Evolutionary conservation across 345 rosid species (phyloP).

Genomic region (Eucalyptus tenuipes): DNA sequence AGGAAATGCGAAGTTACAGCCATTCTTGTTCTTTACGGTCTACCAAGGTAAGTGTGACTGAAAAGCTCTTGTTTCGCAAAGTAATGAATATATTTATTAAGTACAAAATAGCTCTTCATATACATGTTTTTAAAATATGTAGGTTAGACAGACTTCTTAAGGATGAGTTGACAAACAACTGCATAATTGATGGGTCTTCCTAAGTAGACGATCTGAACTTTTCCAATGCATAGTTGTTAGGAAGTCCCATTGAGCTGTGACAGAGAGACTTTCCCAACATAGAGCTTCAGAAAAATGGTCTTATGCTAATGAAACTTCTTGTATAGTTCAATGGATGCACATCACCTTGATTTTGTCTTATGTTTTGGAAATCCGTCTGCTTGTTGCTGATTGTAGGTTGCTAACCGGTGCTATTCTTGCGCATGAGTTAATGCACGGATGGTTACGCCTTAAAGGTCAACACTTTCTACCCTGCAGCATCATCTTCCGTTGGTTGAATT

Average conservation of each 20-base stretch:
- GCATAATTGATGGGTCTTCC: neutral
- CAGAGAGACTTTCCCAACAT: neutral
- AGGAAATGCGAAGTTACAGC: conserved; percentile 94
- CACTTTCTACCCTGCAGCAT: neutral
- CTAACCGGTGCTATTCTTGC: conserved; percentile 94
- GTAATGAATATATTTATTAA: neutral
- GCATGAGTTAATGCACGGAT: conserved; percentile 92
- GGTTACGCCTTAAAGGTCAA: conserved; percentile 86
- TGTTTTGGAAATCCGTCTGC: neutral
- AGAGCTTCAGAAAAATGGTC: neutral
- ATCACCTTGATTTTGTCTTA: neutral
- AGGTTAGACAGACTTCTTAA: neutral
- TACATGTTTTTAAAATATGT: neutral
- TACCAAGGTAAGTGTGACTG: conserved; percentile 52
- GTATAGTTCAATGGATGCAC: neutral
- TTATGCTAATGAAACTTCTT: neutral
- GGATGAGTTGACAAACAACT: neutral
- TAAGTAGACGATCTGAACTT: neutral
- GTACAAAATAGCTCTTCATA: neutral
- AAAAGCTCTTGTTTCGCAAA: neutral
- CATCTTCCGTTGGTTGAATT: neutral
- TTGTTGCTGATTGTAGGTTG: conserved; percentile 32
- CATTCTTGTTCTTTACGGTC: conserved; percentile 90
- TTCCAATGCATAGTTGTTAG: neutral
- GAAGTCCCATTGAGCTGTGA: neutral